phyloP scores from a whole-genome alignment of 2,329 filamentous ascomycete genomes.

The Raffaelea albimanens region DNA sequence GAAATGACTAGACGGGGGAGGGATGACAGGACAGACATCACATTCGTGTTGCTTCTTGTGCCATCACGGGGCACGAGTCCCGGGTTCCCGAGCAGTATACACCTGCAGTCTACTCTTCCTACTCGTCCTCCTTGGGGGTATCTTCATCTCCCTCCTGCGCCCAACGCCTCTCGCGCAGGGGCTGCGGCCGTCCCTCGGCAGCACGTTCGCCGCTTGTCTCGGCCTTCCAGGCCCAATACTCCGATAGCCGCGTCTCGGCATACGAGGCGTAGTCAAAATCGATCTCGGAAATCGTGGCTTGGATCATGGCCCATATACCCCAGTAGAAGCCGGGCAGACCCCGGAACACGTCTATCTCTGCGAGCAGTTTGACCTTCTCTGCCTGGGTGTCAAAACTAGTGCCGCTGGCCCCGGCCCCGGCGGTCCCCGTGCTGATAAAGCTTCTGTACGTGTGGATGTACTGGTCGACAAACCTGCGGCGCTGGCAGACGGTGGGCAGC shows the following conservation, averaged over 20 bases:
- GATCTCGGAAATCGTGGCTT: constrained; percentile 87
- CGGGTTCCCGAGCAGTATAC: too few relatives aligned
- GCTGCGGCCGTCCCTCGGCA: constrained; percentile 45
- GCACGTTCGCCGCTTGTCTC: constrained; percentile 56
- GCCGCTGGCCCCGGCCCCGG: constrained; percentile 19
- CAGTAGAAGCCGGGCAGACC: constrained; percentile 83
- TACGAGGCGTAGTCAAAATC: constrained; percentile 95
- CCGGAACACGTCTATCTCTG: constrained; percentile 78
- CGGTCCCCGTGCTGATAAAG: constrained; percentile 23
- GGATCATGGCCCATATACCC: constrained; percentile 95
- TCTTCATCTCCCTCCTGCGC: constrained; percentile 35
- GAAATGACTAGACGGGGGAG: too few relatives aligned
- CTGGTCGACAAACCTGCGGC: constrained; percentile 71
- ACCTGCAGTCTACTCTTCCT: too few relatives aligned
- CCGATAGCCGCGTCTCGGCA: constrained; percentile 73
- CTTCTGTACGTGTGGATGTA: constrained; percentile 70
- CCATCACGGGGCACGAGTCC: too few relatives aligned
- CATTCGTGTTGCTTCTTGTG: too few relatives aligned
- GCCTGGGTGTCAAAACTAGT: constrained; percentile 39
- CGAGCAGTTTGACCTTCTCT: constrained; percentile 60
- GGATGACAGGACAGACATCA: too few relatives aligned
- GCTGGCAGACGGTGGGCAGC: constrained; percentile 68
- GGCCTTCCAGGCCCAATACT: constrained; percentile 88
- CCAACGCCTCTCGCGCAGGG: constrained; percentile 75
- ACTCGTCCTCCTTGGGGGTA: too few relatives aligned